Percentiles rank a stretch among this genome's conserved stretches.
phyloP scores from a whole-genome alignment of 140 eudicot genomes.

The Stevia rebaudiana region DNA sequence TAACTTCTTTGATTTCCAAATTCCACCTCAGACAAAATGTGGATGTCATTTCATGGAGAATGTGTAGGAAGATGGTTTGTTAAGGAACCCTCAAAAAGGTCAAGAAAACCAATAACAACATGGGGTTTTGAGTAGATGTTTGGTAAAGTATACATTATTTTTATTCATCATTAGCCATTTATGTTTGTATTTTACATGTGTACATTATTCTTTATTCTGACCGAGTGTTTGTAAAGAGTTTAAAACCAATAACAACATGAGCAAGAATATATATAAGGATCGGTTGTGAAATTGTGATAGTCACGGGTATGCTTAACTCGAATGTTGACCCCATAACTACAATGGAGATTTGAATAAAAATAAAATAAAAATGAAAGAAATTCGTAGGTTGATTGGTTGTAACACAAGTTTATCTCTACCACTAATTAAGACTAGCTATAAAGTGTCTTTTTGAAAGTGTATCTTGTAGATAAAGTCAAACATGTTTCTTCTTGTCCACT shows the following conservation, averaged over 20 bases:
- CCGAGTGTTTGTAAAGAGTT: no score
- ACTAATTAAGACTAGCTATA: background rate
- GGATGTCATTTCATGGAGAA: slow-evolving; percentile 38
- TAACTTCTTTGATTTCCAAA: slow-evolving; percentile 22
- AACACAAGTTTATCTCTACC: background rate
- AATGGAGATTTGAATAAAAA: no score
- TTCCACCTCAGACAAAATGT: slow-evolving; percentile 8
- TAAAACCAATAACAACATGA: no score
- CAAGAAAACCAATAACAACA: slow-evolving; percentile 31
- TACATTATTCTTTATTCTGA: no score
- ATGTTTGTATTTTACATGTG: slow-evolving; percentile 2
- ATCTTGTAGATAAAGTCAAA: background rate
- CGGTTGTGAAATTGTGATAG: no score
- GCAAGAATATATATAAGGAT: no score
- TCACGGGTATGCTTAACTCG: no score
- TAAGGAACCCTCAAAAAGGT: slow-evolving; percentile 34
- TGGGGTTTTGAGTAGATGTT: slow-evolving; percentile 43
- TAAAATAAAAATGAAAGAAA: no score
- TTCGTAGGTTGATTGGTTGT: no score
- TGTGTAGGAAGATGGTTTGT: slow-evolving; percentile 39
- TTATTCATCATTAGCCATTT: slow-evolving; percentile 19
- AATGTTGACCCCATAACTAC: no score
- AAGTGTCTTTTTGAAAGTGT: background rate
- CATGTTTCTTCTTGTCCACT: background rate
- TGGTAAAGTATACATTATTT: slow-evolving; percentile 43